phyloP scores from a whole-genome alignment of 257 asterid genomes.

The Forsythia viridissima region DNA sequence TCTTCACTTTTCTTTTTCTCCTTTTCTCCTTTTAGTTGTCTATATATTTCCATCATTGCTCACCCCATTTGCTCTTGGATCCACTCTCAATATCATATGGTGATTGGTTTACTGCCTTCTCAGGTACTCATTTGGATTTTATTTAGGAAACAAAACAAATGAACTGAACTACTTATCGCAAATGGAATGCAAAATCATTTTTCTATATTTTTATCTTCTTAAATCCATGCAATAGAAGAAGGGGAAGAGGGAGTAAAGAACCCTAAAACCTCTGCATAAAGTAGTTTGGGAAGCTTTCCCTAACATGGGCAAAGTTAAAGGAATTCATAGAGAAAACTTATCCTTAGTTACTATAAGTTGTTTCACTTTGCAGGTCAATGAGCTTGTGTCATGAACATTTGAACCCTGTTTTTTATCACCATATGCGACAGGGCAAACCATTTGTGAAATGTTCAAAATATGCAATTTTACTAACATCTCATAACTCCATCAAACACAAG shows the following conservation, averaged over 20 bases:
- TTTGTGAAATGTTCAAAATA: not conserved
- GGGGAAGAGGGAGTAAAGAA: not conserved
- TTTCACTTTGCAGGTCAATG: not conserved
- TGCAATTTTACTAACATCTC: not conserved
- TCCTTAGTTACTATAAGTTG: not conserved
- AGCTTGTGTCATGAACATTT: not conserved
- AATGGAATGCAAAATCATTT: not conserved
- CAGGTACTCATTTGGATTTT: not conserved
- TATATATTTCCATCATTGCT: no score
- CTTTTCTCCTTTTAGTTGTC: no score
- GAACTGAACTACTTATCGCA: not conserved
- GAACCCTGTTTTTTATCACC: not conserved
- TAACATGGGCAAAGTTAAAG: not conserved
- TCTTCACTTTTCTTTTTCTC: no score
- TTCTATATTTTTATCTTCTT: not conserved
- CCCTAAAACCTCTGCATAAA: not conserved
- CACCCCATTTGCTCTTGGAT: no score
- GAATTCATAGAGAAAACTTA: not conserved
- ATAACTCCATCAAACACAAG: not conserved
- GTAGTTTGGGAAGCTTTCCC: not conserved
- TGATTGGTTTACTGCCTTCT: not conserved
- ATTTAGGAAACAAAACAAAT: not conserved
- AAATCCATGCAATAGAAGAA: not conserved
- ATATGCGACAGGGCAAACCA: not conserved
- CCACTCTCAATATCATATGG: no score